Base-by-base conservation (phyloP, 2,329 filamentous ascomycete genomes). In the Trichoderma citrinoviride region DNA sequence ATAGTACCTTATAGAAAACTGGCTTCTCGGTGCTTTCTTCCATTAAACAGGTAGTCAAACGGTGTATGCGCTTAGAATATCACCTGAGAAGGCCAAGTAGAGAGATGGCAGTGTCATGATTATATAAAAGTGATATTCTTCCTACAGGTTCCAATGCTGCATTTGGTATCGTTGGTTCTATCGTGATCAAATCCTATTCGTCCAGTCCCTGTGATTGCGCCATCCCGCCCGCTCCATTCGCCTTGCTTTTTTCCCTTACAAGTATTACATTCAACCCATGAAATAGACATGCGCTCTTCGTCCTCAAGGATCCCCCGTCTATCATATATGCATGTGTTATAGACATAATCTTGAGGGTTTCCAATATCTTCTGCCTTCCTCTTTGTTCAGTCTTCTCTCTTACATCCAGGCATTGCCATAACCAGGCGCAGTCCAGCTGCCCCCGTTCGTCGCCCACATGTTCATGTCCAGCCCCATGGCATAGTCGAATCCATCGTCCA, bases 401-500 rank as follows among this genome's bases (percentile, higher is more conserved):
- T 27, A 46, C 21, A 47, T 8, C 50, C 61, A 56, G 8, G 46
- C 41, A 33, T 72, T 73, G 10, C 75, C 63, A 65, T 77, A 72
- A 43, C 78, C 76, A 4, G 71, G 72, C 46, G 72, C 71, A 64
- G 71, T 66, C 74, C 73, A 76, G 54, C 74, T 54, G 27, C 68
- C 76, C 3, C 73, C 71, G 25, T 67, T 73, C 3, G 74, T 71
- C 47, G 74, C 74, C 76, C 76, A 78, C 27, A 77, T 64, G 15
- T 74, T 74, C 58, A 75, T 69, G 54, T 79, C 78, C 25, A 79
- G 74, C 2, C 80, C 80, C 68, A 82, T 81, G 1, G 78, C 73
- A 47, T 76, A 74, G 33, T 77, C 76, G 3, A 78, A 75, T 19
- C 79, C 80, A 29, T 79, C 76, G 21, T 81, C 81, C 23, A 82